phyloP scores from a whole-genome alignment of 495 filamentous ascomycete genomes.

The Aspergillus nidulans region DNA sequence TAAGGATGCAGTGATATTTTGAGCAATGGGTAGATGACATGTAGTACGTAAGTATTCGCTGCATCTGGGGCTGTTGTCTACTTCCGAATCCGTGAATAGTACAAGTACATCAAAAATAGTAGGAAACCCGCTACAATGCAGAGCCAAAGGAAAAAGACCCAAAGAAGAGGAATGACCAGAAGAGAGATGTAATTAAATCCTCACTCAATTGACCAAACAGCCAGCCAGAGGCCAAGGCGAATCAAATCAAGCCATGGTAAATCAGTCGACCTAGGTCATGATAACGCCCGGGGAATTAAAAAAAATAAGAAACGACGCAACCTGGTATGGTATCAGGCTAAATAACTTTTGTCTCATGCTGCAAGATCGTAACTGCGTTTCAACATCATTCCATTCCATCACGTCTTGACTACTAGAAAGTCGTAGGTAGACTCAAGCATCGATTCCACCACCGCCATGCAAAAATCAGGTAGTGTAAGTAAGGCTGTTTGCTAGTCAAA shows the following conservation, averaged over 20 bases:
- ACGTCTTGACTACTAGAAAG: not conserved
- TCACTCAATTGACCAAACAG: not conserved
- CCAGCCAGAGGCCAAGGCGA: not conserved
- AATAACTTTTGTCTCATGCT: not conserved
- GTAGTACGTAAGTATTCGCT: no score
- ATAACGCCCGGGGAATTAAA: not conserved
- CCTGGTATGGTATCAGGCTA: not conserved
- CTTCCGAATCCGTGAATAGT: no score
- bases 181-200: not conserved
- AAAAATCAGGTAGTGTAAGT: not conserved
- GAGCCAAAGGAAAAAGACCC: not conserved
- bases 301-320: not conserved
- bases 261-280: not conserved
- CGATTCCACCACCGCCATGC: not conserved
- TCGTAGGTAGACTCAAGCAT: not conserved
- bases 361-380: conserved; percentile 7
- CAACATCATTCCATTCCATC: not conserved
- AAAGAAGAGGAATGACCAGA: not conserved
- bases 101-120: not conserved
- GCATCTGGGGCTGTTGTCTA: no score
- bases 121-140: not conserved
- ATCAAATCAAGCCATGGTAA: not conserved
- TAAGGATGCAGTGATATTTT: no score
- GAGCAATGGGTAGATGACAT: no score
- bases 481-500: not conserved